Percentiles rank a stretch among this genome's conserved stretches.
Evolutionary conservation across 2,329 filamentous ascomycete species (phyloP).

Genomic region (Fusarium acutatum): DNA sequence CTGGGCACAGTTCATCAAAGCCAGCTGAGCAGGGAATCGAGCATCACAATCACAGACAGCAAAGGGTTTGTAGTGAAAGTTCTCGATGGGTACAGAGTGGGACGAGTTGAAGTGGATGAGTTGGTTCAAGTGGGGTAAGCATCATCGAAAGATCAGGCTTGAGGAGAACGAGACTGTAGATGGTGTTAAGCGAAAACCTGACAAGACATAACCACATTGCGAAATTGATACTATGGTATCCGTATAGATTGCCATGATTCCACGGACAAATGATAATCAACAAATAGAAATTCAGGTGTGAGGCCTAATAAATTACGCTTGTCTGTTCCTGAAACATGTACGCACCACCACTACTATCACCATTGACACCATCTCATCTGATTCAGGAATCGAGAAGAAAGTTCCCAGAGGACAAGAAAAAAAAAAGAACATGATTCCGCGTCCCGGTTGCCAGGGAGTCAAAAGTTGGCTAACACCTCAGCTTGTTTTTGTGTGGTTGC

Average conservation of each 20-base stretch:
- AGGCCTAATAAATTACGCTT: neutral
- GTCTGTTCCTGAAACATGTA: constrained; percentile 22
- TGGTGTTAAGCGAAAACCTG: constrained; percentile 17
- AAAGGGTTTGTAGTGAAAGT: neutral
- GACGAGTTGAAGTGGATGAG: constrained; percentile 6
- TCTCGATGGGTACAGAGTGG: constrained; percentile 20
- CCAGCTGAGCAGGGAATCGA: constrained; percentile 39
- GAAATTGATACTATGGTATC: neutral
- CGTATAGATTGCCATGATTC: neutral
- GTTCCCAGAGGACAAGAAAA: constrained; percentile 21
- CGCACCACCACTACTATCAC: constrained; percentile 6
- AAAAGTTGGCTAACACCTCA: constrained; percentile 11
- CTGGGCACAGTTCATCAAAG: constrained; percentile 27
- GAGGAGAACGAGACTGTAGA: constrained; percentile 7
- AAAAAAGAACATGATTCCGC: constrained; percentile 15
- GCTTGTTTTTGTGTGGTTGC: constrained; percentile 20
- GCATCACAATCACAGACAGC: neutral
- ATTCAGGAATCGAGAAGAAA: constrained; percentile 23
- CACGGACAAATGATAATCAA: neutral
- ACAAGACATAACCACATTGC: constrained; percentile 12
- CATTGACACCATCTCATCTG: constrained; percentile 5
- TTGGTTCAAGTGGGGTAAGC: constrained; percentile 14
- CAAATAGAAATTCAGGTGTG: neutral
- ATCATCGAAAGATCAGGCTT: neutral
- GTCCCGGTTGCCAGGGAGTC: constrained; percentile 34